Evolutionary conservation across 306 rosid species (phyloP).

Genomic region (Quercus agrifolia): DNA sequence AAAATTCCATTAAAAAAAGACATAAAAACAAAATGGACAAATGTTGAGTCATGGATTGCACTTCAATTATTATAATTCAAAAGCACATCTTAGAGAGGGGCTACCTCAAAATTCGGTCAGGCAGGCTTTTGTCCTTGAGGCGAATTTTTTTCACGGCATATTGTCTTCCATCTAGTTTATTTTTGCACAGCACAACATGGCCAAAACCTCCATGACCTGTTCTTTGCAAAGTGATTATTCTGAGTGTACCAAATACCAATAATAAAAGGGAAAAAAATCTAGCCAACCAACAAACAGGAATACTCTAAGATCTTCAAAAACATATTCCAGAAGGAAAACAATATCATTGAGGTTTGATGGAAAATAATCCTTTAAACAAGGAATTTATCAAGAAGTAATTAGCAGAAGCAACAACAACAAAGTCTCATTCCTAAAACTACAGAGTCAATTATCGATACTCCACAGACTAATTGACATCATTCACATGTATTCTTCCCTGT

Average conservation of each 20-base stretch:
- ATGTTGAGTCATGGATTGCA: background rate
- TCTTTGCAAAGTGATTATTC: slow-evolving; percentile 18
- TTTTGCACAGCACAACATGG: slow-evolving; percentile 88
- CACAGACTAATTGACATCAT: no score
- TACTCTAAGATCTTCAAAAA: background rate
- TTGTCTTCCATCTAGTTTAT: slow-evolving; percentile 92
- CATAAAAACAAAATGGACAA: background rate
- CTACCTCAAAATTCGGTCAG: slow-evolving; percentile 88
- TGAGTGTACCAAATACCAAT: background rate
- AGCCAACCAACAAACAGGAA: background rate
- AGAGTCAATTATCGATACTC: no score
- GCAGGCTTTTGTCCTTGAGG: slow-evolving; percentile 83
- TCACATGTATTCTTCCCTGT: no score
- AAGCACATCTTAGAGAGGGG: background rate
- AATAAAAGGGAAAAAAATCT: background rate
- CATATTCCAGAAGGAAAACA: background rate
- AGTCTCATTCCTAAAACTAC: no score
- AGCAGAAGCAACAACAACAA: background rate
- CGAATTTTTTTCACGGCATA: slow-evolving; percentile 95
- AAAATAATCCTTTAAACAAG: background rate
- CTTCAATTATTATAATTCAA: background rate
- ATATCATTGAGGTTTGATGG: background rate
- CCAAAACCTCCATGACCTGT: slow-evolving; percentile 99
- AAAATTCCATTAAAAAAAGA: background rate
- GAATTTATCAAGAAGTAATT: background rate